Evolutionary conservation across 2,329 filamentous ascomycete species (phyloP), one percentile per base, ranked within the genome.

Genomic region (Verticillium klebahnii): DNA sequence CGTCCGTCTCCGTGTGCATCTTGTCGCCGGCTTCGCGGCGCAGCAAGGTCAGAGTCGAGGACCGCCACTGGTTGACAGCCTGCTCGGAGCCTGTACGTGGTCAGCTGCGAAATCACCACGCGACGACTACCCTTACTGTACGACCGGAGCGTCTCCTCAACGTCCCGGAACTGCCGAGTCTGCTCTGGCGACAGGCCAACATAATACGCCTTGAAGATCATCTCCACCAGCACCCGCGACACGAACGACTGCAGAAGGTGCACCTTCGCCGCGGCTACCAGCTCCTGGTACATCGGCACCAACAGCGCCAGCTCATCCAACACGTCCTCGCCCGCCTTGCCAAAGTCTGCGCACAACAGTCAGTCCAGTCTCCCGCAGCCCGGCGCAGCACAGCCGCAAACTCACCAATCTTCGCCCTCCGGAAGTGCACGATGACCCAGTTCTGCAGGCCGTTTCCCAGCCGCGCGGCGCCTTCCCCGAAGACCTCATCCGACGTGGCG

Each of bases 381-480:
- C 31, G 29, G 29, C 19, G 19, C 37, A 40, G 15, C 37, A n/a
- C 37, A n/a, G 17, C 14, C 12, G 14, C 4, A 52, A 55, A 72
- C 78, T 67, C 70, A 83, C 82, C 77, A 56, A 89, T 74, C 74
- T 82, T 89, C 14, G 83, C 80, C 64, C 83, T 84, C 59, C 89
- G 81, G 66, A 89, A 92, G 70, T 89, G 85, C 31, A 84, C 82
- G 67, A 92, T 86, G 3, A 89, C 84, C 89, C 89, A 92, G 68
- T 92, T 91, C 74, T 91, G 88, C 67, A 91, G 74, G 29, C 88
- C 84, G 68, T 91, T 89, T 23, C 85, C 84, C 56, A 92, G 72
- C 62, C 82, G 80, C 58, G 81, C 78, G 78, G 90, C 85, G 11
- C 81, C 79, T 58, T 89, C 85, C 2, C 79, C 83, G 69, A 92